Percentiles rank a stretch among this genome's conserved stretches.
Conservation (phyloP, 2,329 filamentous ascomycete genomes). For the Neopestalotiopsis clavispora region DNA sequence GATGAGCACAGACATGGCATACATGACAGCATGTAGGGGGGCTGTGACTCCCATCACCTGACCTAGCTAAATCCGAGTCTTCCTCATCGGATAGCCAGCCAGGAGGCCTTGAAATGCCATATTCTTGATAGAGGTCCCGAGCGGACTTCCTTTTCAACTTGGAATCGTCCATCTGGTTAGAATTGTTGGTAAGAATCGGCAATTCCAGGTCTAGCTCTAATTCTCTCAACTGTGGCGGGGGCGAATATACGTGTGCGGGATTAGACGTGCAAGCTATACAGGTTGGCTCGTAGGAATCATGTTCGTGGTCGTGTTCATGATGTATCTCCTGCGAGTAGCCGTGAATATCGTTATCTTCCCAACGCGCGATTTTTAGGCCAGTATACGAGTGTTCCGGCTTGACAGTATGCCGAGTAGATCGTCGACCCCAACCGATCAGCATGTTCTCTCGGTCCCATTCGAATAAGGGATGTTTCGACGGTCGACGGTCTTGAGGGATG, state of each 20-base stretch:
- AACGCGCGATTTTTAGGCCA: slow-evolving; percentile 28
- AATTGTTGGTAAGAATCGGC: not conserved
- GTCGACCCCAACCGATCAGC: slow-evolving; percentile 37
- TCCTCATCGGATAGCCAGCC: slow-evolving; percentile 52
- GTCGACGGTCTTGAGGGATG: slow-evolving; percentile 25
- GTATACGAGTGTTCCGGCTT: slow-evolving; percentile 32
- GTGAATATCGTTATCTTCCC: slow-evolving; percentile 30
- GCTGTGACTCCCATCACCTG: slow-evolving; percentile 38
- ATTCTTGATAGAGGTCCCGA: slow-evolving; percentile 51
- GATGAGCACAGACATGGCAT: slow-evolving; percentile 56
- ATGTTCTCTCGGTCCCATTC: slow-evolving; percentile 32
- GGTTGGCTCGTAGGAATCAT: slow-evolving; percentile 5
- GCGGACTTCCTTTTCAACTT: slow-evolving; percentile 41
- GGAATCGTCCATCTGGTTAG: not conserved
- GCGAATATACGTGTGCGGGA: not conserved
- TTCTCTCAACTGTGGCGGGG: slow-evolving; percentile 25
- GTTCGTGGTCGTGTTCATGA: slow-evolving; percentile 13
- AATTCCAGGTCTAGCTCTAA: slow-evolving; percentile 17
- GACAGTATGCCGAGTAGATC: slow-evolving; percentile 27
- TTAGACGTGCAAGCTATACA: slow-evolving; percentile 3
- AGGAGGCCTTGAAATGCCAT: slow-evolving; percentile 49
- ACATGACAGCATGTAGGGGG: slow-evolving; percentile 37
- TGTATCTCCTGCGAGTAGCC: slow-evolving; percentile 16
- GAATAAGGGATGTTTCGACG: slow-evolving; percentile 22
- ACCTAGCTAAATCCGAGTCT: slow-evolving; percentile 31